phyloP scores from a whole-genome alignment of 495 filamentous ascomycete genomes.

The Hypoxylon intermedium region DNA sequence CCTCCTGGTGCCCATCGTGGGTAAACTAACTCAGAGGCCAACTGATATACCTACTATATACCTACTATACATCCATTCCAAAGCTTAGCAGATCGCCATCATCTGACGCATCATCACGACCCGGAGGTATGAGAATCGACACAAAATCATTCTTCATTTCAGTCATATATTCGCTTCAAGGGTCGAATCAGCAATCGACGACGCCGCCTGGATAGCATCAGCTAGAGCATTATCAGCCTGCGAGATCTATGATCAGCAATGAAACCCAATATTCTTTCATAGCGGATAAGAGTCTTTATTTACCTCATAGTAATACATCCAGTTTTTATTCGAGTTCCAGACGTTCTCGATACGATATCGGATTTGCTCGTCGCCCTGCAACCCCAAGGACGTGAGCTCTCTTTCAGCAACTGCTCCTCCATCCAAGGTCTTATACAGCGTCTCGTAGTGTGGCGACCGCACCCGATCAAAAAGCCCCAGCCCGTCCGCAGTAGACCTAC shows the following conservation, averaged over 20 bases:
- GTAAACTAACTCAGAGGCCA: too few relatives aligned
- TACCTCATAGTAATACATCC: slow-evolving; percentile 20
- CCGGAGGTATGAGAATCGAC: too few relatives aligned
- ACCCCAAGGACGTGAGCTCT: background rate
- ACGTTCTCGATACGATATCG: background rate
- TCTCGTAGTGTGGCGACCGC: slow-evolving; percentile 38
- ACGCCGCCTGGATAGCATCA: background rate
- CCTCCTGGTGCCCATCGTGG: too few relatives aligned
- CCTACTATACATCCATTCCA: too few relatives aligned
- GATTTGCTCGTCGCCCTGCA: slow-evolving; percentile 15
- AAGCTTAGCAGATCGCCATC: too few relatives aligned
- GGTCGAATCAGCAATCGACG: too few relatives aligned
- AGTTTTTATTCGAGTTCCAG: background rate
- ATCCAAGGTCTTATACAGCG: slow-evolving; percentile 39
- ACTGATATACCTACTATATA: too few relatives aligned
- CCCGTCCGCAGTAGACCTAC: slow-evolving; percentile 3
- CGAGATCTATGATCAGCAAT: background rate
- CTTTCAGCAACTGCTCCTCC: background rate
- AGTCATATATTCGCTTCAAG: too few relatives aligned
- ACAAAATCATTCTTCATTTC: too few relatives aligned
- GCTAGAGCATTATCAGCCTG: slow-evolving; percentile 1
- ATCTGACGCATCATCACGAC: too few relatives aligned
- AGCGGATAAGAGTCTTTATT: background rate
- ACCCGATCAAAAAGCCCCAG: slow-evolving; percentile 37
- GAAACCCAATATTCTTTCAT: background rate